Base-by-base conservation (phyloP, 1,139 yeast species). In the Taphrina confusa region DNA sequence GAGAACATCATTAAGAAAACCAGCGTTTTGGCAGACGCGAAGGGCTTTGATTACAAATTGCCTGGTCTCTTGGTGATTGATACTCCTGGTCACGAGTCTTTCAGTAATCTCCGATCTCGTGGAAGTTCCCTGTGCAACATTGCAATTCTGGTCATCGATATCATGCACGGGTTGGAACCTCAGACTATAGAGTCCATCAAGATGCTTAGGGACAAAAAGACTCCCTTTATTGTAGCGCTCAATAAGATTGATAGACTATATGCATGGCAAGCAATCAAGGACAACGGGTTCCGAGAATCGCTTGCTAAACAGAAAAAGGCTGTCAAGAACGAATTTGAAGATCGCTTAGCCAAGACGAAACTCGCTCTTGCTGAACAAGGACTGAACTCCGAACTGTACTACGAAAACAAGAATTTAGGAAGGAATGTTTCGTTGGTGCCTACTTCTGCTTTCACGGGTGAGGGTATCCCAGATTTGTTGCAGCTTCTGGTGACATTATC, bases 31-130 rank as follows among this genome's bases (percentile, higher is more conserved):
- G 82, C 89, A 63, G 79, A 83, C 73, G 97, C 89, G 74, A 86
- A 87, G 72, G 85, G 84, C 72, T 79, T 85, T 18, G 72, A 74
- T 57, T 91, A 85, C 73, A 96, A 92, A 67, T 97, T 92, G 63
- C 99, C 99, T 62, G 99, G 99, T 76, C 79, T 92, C 71, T 81
- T 92, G 73, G 85, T 92, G 67, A 92, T 92, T 70, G 99, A 92
- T 78, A 92, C 99, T 0, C 98, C 98, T 68, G 99, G 99, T 74
- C 99, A 92, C 89, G 99, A 92, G 80, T 91, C 97, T 65, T 94
- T 92, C 81, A 84, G 96, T 55, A 94, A 94, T 75, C 82, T 92
- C 74, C 88, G 99, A 81, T 83, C 96, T 55, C 90, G 99, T 80
- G 99, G 99, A 80, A 91, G 98, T 25, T 91, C 97, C 6, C 80